Evolutionary conservation across 441 rosid species (phyloP).

Genomic region (Caryocar brasiliense): DNA sequence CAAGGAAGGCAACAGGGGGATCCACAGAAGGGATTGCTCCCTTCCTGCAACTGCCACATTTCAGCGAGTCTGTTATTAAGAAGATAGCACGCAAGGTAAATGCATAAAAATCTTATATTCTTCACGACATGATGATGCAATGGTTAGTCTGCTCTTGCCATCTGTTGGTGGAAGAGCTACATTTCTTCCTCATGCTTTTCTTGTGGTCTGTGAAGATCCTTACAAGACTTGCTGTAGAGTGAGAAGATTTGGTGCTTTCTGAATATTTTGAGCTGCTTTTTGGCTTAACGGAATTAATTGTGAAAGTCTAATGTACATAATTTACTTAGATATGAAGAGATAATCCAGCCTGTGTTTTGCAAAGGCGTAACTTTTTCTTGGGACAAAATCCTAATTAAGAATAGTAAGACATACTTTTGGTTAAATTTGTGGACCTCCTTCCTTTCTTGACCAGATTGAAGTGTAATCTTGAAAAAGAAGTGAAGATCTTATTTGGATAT

Average conservation of each 20-base stretch:
- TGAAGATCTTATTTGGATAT: neutral
- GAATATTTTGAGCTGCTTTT: neutral
- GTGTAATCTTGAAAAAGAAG: neutral
- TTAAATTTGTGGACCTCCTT: neutral
- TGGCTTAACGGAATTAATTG: neutral
- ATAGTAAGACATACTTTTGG: neutral
- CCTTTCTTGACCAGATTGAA: neutral
- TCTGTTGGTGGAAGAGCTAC: neutral
- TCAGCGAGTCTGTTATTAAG: constrained; percentile 65
- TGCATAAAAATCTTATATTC: neutral
- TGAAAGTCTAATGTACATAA: neutral
- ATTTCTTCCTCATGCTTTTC: neutral
- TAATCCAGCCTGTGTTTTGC: no score
- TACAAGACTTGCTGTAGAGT: neutral
- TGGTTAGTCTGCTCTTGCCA: constrained; percentile 1
- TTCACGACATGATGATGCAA: neutral
- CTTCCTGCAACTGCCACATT: constrained; percentile 87
- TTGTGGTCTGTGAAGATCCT: neutral
- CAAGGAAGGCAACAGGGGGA: constrained; percentile 80
- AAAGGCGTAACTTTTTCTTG: no score
- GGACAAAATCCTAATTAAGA: no score
- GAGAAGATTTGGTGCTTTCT: neutral
- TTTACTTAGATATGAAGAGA: no score
- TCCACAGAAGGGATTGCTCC: constrained; percentile 81
- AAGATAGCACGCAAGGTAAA: constrained; percentile 86